Evolutionary conservation across 1,284 basidiomycete species (phyloP).

Genomic region (Porphyrellus sp.): DNA sequence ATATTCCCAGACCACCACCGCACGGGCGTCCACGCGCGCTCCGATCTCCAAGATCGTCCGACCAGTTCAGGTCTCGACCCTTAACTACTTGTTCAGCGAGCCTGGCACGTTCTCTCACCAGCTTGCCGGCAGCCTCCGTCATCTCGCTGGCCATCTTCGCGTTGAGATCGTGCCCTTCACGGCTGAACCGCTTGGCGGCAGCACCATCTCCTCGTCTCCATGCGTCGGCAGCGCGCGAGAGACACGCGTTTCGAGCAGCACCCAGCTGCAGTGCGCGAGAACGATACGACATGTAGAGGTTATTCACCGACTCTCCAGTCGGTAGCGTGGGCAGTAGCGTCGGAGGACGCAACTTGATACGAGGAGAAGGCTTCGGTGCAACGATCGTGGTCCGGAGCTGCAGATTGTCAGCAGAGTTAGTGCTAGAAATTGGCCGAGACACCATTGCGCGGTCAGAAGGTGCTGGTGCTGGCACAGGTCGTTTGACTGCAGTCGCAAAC

Average conservation of each 20-base stretch:
- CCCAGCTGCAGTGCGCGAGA: slow-evolving; percentile 85
- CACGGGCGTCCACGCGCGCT: slow-evolving; percentile 70
- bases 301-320: slow-evolving; percentile 77
- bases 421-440: slow-evolving; percentile 49
- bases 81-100: slow-evolving; percentile 75
- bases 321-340: slow-evolving; percentile 83
- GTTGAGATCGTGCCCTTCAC: slow-evolving; percentile 92
- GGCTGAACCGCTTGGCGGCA: slow-evolving; percentile 88
- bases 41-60: slow-evolving; percentile 81
- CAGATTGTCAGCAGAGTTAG: slow-evolving; percentile 55
- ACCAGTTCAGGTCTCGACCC: slow-evolving; percentile 67
- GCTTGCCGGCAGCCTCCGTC: slow-evolving; percentile 70
- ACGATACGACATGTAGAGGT: slow-evolving; percentile 85
- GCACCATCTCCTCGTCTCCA: slow-evolving; percentile 94
- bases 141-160: slow-evolving; percentile 85
- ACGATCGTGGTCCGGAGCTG: slow-evolving; percentile 66
- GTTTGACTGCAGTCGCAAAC: slow-evolving; percentile 82
- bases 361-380: slow-evolving; percentile 80
- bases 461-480: slow-evolving; percentile 38
- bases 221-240: slow-evolving; percentile 94
- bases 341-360: slow-evolving; percentile 80
- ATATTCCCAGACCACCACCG: slow-evolving; percentile 81
- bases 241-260: slow-evolving; percentile 88
- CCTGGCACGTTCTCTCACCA: slow-evolving; percentile 78
- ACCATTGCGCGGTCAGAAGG: slow-evolving; percentile 38